Base-by-base conservation (phyloP, 257 asterid species). In the Avicennia marina region DNA sequence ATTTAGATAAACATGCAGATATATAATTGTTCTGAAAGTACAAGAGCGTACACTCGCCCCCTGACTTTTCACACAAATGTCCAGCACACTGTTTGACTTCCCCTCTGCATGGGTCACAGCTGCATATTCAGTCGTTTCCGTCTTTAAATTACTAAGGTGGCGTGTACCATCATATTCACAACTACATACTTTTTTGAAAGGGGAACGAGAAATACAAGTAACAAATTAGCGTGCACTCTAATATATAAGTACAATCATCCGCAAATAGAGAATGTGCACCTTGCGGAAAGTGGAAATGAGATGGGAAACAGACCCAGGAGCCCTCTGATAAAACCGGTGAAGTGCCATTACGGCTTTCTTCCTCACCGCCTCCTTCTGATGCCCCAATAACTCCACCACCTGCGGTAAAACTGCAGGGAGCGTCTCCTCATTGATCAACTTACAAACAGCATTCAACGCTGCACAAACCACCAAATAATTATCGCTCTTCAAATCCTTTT, bases 261-360 rank as follows among this genome's bases (percentile, higher is more conserved):
- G 17, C 15, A 24, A 11, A 51, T 63, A 26, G 58, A 56, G 66
- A 40, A 69, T 58, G 25, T 58, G 74, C 67, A 93, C 98, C 97
- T 93, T 93, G 18, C 94, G 81, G 68, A 89, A 93, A 81, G 80
- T 84, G 65, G 95, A 66, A 41, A 86, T 40, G 26, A 93, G 95
- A 77, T 93, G 95, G 53, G 78, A 74, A 56, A 93, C 96, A 7
- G 95, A 81, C 13, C 82, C 90, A 0, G 99, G 97, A 7, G 97
- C 76, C 75, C 80, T 76, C 72, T 75, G 96, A 65, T 76, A 70
- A 76, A 93, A 93, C 49, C 97, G 76, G 60, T 89, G 97, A 56
- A 93, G 86, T 20, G 98, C 98, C 97, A 89, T 93, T 16, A 93
- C 95, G 0, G 98, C 97, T 74, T 93, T 89, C 79, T 80, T 93